Percentiles rank a stretch among this genome's conserved stretches.
phyloP scores from a whole-genome alignment of 371 early-diverging fungal genomes.

The Catenaria anguillulae region DNA sequence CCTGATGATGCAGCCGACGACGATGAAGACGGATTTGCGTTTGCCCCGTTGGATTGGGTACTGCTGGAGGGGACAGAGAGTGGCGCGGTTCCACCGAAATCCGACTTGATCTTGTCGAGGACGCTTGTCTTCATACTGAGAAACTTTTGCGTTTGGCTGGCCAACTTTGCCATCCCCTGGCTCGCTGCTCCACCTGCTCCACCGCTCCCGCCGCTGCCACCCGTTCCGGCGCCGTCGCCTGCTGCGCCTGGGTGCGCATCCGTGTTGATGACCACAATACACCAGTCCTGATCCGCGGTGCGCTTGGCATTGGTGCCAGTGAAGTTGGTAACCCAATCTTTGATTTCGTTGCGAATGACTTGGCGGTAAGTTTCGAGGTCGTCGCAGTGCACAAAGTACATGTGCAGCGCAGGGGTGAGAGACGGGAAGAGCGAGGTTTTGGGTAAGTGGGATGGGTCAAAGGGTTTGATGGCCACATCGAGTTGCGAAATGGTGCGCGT shows the following conservation, averaged over 20 bases:
- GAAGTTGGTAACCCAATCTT: constrained; percentile 65
- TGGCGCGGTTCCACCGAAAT: constrained; percentile 37
- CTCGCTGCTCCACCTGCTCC: neutral
- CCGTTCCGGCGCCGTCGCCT: too few species aligned
- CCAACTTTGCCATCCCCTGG: neutral
- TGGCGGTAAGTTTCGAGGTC: constrained; percentile 72
- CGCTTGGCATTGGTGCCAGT: constrained; percentile 35
- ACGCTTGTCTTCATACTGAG: constrained; percentile 41
- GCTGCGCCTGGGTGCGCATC: neutral
- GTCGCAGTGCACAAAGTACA: constrained; percentile 71
- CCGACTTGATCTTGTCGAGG: constrained; percentile 71
- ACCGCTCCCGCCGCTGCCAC: too few species aligned
- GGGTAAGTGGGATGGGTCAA: constrained; percentile 34
- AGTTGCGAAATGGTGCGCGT: constrained; percentile 41
- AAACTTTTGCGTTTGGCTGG: too few species aligned
- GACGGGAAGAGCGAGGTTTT: constrained; percentile 36
- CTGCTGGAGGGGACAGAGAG: too few species aligned
- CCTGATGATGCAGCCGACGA: too few species aligned
- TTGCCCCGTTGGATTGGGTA: too few species aligned
- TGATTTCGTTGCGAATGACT: constrained; percentile 52
- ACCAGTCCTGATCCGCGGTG: constrained; percentile 65
- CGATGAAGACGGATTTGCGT: too few species aligned
- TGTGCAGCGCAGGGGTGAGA: constrained; percentile 54
- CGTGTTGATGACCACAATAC: constrained; percentile 62
- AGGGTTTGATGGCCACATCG: constrained; percentile 52